Evolutionary conservation across 2,329 filamentous ascomycete genomes (phyloP).

Genomic region (Akanthomyces muscarius): DNA sequence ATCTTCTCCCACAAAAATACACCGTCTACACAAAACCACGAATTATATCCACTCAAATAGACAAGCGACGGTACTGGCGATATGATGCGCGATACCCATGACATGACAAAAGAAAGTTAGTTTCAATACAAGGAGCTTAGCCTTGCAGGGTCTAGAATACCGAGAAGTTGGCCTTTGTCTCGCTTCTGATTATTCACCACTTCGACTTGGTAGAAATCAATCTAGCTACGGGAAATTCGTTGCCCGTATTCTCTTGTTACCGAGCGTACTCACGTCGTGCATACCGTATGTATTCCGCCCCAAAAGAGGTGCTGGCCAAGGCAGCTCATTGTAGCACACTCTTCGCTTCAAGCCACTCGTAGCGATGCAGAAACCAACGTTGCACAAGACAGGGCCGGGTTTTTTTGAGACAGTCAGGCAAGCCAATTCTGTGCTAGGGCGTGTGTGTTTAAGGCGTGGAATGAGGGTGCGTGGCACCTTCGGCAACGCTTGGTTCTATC

Average conservation of each 20-base stretch:
- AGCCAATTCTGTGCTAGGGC: background rate
- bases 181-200: background rate
- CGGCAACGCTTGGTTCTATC: too few species aligned
- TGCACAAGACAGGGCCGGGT: background rate
- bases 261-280: background rate
- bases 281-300: background rate
- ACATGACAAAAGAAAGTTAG: conserved; percentile 1
- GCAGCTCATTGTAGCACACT: background rate
- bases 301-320: background rate
- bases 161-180: background rate
- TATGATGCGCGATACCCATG: conserved; percentile 6
- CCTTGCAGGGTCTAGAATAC: background rate
- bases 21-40: background rate
- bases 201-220: background rate
- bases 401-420: background rate
- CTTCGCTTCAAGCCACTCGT: background rate
- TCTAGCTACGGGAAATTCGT: background rate
- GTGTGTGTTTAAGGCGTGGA: background rate
- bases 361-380: background rate
- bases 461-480: too few species aligned
- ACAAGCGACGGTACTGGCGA: background rate
- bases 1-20: background rate
- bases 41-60: conserved; percentile 10
- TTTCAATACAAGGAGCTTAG: background rate
- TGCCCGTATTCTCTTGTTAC: background rate